Percentiles rank a stretch among this genome's conserved stretches.
Evolutionary conservation across 176 grass and related monocot species (phyloP).

Genomic region (Themeda triandra): DNA sequence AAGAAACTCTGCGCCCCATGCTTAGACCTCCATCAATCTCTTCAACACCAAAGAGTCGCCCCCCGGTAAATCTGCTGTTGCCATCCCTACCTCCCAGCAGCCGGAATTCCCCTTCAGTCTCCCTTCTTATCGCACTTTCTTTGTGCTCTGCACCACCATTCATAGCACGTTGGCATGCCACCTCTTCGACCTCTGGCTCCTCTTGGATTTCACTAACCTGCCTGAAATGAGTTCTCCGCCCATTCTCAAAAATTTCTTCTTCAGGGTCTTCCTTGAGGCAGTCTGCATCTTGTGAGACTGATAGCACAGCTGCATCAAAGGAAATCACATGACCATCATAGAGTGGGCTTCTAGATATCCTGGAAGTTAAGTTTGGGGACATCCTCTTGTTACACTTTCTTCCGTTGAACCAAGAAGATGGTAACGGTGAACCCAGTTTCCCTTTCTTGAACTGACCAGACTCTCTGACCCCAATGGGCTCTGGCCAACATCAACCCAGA

Average conservation of each 20-base stretch:
- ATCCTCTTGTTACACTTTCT: constrained; percentile 80
- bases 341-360: constrained; percentile 74
- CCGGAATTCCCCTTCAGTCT: constrained; percentile 96
- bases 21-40: constrained; percentile 56
- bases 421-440: constrained; percentile 82
- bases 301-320: constrained; percentile 95
- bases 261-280: constrained; percentile 63
- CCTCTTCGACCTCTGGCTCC: constrained; percentile 68
- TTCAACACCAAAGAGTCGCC: constrained; percentile 63
- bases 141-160: constrained; percentile 48
- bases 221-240: constrained; percentile 50
- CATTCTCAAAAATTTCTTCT: constrained; percentile 55
- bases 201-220: constrained; percentile 88
- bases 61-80: constrained; percentile 66
- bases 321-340: constrained; percentile 85
- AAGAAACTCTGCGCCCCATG: constrained; percentile 87
- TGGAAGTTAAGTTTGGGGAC: constrained; percentile 56
- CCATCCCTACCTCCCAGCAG: constrained; percentile 81
- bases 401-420: constrained; percentile 83
- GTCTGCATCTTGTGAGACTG: constrained; percentile 74
- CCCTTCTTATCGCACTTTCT: constrained; percentile 96
- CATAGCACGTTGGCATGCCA: constrained; percentile 38
- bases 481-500: constrained; percentile 89
- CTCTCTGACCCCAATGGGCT: constrained; percentile 75
- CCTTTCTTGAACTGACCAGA: constrained; percentile 75